Conservation (phyloP, 2,329 filamentous ascomycete genomes). For the Capronia epimyces region DNA sequence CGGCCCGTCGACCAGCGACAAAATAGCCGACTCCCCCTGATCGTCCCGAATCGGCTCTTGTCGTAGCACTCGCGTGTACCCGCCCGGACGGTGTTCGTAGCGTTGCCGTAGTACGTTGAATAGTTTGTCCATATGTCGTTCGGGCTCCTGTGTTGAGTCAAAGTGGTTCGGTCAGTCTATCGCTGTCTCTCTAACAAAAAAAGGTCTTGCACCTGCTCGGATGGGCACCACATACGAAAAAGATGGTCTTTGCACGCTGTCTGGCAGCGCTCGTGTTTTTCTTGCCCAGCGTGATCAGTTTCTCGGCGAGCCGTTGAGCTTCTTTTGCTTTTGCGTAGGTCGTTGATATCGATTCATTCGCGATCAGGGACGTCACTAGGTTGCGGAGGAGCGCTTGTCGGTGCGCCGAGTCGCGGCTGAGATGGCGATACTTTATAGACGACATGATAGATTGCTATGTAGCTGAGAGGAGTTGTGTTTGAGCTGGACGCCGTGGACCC, state of each 20-base stretch:
- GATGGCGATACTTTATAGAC: conserved; percentile 76
- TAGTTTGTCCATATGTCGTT: conserved; percentile 65
- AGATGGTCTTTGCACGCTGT: conserved; percentile 68
- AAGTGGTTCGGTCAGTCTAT: neutral
- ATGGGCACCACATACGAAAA: conserved; percentile 62
- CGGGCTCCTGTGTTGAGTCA: conserved; percentile 35
- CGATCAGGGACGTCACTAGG: conserved; percentile 88
- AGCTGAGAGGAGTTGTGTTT: neutral
- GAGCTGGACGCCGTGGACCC: too few relatives aligned
- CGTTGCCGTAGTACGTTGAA: conserved; percentile 76
- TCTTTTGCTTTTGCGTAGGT: conserved; percentile 98
- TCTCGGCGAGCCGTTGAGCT: conserved; percentile 86
- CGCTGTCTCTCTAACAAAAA: neutral
- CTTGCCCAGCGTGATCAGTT: conserved; percentile 90
- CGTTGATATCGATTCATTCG: conserved; percentile 87
- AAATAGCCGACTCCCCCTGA: conserved; percentile 81
- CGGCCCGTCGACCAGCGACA: conserved; percentile 91
- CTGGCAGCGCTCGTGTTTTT: conserved; percentile 78
- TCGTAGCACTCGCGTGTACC: conserved; percentile 90
- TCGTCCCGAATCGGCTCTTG: conserved; percentile 85
- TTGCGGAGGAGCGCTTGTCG: conserved; percentile 90
- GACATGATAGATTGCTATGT: conserved; percentile 13
- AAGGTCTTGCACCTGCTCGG: too few relatives aligned
- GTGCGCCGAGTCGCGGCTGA: conserved; percentile 79
- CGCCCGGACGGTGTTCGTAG: conserved; percentile 73